Evolutionary conservation across 768 basidiomycete genomes (phyloP), one percentile per base, ranked within the genome.

Genomic region (Tricholoma flavovirens): DNA sequence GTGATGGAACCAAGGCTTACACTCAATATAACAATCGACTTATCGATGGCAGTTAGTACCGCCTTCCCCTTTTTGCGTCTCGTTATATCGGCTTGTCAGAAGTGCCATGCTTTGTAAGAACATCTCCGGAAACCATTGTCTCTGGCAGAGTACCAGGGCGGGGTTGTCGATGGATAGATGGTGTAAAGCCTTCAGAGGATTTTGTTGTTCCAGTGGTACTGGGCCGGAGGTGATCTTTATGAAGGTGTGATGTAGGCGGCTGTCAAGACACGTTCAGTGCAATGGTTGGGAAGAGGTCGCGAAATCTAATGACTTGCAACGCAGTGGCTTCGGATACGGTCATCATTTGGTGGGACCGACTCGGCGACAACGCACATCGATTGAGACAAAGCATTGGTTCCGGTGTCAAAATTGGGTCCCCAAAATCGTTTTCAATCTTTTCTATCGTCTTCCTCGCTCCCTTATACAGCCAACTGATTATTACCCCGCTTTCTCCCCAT

Each of bases 1-100:
- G 93, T 56, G 93, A 95, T 66, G 97, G 88, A 56, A 84, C 84
- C 70, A 92, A 88, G 80, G 97, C 97, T 2, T 94, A 86, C 73
- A 81, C 88, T 64, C 84, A 91, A 62, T 99, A 98, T 80, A 93
- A 99, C 83, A 92, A 91, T 77, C 88, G 97, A 70, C 89, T 98
- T 77, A 95, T 99, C 84, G 97, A 99, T 88, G 93, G 94, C 79
- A 97, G 97, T 99, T 89, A 93, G 97, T 98, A 90, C 81, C 83
- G 77, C 76, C 79, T 78, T 74, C 71, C 70, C 69, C 67, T 70
- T 69, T 71, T 72, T 71, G 69, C 70, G 63, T 74, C 46, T 49
- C 69, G 66, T 60, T 57, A 53, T 62, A 26, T 63, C 54, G 67
- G 62, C 63, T 61, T 63, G 62, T 56, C 60, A 50, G 58, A 40